A percentile compares a stretch with the other conserved stretches of the same genome.
Evolutionary conservation across 2,329 filamentous ascomycete genomes (phyloP).

Genomic region (Drechslera avenae): DNA sequence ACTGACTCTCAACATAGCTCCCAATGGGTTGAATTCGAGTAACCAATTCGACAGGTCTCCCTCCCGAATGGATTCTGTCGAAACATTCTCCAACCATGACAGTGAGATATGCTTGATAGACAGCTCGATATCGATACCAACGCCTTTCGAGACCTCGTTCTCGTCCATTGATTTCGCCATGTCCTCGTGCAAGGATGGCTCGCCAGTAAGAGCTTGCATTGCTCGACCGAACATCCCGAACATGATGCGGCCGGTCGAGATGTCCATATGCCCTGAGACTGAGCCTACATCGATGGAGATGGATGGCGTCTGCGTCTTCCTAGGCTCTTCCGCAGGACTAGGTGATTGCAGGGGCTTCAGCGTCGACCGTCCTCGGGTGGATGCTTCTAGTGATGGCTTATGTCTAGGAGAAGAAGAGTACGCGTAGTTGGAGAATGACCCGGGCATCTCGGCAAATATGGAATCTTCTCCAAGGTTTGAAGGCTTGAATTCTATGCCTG

Average conservation of each 20-base stretch:
- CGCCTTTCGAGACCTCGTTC: neutral
- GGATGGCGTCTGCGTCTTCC: slow-evolving; percentile 17
- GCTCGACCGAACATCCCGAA: slow-evolving; percentile 37
- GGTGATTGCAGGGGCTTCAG: slow-evolving; percentile 11
- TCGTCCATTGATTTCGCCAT: neutral
- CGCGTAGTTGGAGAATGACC: slow-evolving; percentile 56
- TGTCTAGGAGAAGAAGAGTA: slow-evolving; percentile 46
- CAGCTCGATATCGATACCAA: slow-evolving; percentile 24
- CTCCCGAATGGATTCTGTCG: slow-evolving; percentile 29
- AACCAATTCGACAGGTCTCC: slow-evolving; percentile 1
- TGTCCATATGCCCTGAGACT: slow-evolving; percentile 42
- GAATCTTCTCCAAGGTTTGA: slow-evolving; percentile 44
- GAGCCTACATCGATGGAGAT: slow-evolving; percentile 43
- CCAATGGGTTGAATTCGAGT: slow-evolving; percentile 33
- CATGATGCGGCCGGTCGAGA: slow-evolving; percentile 44
- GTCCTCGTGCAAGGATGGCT: slow-evolving; percentile 5
- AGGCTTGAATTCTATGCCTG: slow-evolving; percentile 30
- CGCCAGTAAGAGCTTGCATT: slow-evolving; percentile 25
- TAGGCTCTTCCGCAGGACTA: slow-evolving; percentile 10
- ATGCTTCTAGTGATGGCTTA: slow-evolving; percentile 30
- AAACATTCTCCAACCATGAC: slow-evolving; percentile 40
- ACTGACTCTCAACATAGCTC: slow-evolving; percentile 37
- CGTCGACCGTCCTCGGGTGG: slow-evolving; percentile 22
- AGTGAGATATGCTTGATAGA: slow-evolving; percentile 36
- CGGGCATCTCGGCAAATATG: slow-evolving; percentile 51